Percentiles rank a stretch among this genome's conserved stretches.
Conservation (phyloP, 805 yeast species). For the Starmerella davenportii region DNA sequence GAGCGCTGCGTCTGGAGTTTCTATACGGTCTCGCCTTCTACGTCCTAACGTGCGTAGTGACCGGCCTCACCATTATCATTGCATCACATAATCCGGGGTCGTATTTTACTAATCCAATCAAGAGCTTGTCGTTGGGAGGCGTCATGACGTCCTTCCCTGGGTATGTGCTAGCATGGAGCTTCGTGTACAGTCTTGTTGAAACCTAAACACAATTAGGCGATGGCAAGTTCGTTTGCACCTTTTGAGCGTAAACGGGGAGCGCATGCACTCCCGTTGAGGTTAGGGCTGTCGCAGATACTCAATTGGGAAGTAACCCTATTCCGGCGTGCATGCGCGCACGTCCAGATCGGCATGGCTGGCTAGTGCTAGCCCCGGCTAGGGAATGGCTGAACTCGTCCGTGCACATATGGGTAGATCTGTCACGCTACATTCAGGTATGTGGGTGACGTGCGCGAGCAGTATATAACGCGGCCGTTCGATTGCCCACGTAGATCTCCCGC, state of each 20-base stretch:
- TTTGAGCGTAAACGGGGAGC: too few species aligned
- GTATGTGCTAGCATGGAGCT: conserved; percentile 16
- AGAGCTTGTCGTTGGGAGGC: conserved; percentile 7
- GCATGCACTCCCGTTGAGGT: too few species aligned
- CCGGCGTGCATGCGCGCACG: neutral
- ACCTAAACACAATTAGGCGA: conserved; percentile 2
- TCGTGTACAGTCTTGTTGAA: conserved; percentile 13
- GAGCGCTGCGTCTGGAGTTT: conserved; percentile 36
- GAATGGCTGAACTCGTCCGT: neutral
- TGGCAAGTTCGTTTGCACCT: too few species aligned
- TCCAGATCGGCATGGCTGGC: neutral
- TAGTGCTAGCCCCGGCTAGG: neutral
- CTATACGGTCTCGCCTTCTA: conserved; percentile 32
- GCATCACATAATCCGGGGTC: conserved; percentile 1
- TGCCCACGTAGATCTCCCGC: too few species aligned
- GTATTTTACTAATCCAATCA: conserved; percentile 4
- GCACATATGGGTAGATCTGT: too few species aligned
- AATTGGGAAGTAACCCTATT: neutral
- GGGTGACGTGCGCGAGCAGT: too few species aligned
- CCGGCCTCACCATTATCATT: conserved; percentile 17
- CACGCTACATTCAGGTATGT: too few species aligned
- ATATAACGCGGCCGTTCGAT: too few species aligned
- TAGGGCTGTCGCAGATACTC: neutral
- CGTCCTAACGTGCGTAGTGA: conserved; percentile 11
- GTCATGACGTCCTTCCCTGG: conserved; percentile 13